phyloP scores from a whole-genome alignment of 345 rosid genomes.

The Hibiscus trionum region DNA sequence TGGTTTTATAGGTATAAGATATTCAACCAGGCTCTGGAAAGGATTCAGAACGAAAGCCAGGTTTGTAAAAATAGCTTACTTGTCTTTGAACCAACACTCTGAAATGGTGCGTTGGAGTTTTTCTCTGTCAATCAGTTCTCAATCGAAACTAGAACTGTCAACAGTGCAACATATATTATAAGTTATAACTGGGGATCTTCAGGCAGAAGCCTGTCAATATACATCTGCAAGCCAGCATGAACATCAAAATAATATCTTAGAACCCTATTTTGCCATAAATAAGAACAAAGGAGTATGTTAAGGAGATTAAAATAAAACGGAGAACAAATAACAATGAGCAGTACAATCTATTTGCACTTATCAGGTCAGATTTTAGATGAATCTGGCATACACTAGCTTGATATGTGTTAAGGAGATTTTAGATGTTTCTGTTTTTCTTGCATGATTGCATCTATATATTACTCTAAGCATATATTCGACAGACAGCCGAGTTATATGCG shows the following conservation, averaged over 20 bases:
- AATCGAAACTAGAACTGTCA: background rate
- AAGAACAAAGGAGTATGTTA: background rate
- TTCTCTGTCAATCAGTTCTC: background rate
- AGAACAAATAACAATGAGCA: background rate
- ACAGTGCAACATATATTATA: background rate
- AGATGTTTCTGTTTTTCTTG: background rate
- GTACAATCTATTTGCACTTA: background rate
- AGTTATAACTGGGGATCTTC: background rate
- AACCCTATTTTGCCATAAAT: background rate
- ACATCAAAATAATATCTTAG: background rate
- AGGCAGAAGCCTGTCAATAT: background rate
- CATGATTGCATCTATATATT: too few species aligned
- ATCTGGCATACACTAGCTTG: background rate
- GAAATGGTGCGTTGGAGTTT: background rate
- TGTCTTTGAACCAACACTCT: background rate
- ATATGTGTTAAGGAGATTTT: background rate
- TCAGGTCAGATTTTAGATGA: background rate
- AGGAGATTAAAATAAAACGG: background rate
- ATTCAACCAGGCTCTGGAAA: conserved; percentile 76
- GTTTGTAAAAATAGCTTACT: conserved; percentile 27
- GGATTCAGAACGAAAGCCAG: conserved; percentile 91
- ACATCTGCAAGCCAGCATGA: background rate
- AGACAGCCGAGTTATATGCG: background rate
- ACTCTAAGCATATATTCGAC: background rate
- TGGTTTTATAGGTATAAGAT: conserved; percentile 60